These are phyloP conservation scores for Acer negundo DNA, from an alignment of 345 rosid genomes.

Conservation along the genomic window DNA sequence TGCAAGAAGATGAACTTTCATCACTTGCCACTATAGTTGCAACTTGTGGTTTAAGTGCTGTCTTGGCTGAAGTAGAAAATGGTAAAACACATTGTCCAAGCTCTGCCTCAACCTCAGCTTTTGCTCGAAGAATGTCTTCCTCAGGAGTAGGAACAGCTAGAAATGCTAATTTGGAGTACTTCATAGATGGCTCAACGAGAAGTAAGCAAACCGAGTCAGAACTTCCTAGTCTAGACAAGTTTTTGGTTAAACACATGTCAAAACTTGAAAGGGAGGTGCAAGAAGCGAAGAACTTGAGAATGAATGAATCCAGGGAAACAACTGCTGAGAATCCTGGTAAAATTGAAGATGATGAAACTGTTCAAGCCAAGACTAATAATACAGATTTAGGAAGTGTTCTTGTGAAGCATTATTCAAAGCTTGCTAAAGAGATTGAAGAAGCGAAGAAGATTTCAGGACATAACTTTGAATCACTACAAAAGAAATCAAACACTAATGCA, in stretches of 20 bases:
- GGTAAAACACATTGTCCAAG: conserved; percentile 37
- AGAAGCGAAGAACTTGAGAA: conserved; percentile 67
- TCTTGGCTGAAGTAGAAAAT: conserved; percentile 67
- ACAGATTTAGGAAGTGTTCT: conserved; percentile 59
- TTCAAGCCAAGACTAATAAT: conserved; percentile 28
- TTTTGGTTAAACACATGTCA: conserved; percentile 75
- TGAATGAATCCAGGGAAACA: conserved; percentile 31
- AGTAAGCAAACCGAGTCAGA: conserved; percentile 42
- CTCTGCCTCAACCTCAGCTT: conserved; percentile 33
- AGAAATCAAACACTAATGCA: conserved; percentile 27
- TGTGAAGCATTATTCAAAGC: conserved; percentile 61
- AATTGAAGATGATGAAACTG: conserved; percentile 5
- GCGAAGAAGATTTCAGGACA: conserved; percentile 46
- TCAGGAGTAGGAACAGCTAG: conserved; percentile 34
- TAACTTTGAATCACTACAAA: conserved; percentile 18
- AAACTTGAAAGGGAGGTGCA: conserved; percentile 80
- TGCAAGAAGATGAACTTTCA: conserved; percentile 90
- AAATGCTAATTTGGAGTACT: conserved; percentile 30
- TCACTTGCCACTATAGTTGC: conserved; percentile 92
- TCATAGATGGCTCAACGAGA: conserved; percentile 27
- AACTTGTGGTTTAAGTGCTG: conserved; percentile 89
- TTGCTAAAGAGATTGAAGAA: conserved; percentile 63
- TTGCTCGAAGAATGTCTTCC: conserved; percentile 49
- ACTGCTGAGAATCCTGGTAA: conserved; percentile 11
- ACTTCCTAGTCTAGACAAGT: conserved; percentile 80